Conservation (phyloP, 208 protist species). For the Leishmania amazonensis region DNA sequence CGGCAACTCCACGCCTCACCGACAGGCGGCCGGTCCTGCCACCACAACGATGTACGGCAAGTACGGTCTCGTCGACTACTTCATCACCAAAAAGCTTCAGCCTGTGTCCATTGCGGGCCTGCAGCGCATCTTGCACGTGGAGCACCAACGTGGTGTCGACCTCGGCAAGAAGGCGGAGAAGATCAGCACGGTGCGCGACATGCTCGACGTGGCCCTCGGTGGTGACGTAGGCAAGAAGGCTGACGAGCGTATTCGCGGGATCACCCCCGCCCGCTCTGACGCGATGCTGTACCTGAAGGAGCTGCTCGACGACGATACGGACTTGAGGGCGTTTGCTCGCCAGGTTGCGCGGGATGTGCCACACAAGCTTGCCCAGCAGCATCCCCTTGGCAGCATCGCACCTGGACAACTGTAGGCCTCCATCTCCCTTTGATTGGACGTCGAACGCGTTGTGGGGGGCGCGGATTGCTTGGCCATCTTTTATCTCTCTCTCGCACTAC, state of each 20-base stretch:
- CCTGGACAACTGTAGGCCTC: constrained; percentile 57
- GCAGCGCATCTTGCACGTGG: constrained; percentile 83
- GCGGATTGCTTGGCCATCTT: background rate
- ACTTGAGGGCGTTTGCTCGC: constrained; percentile 67
- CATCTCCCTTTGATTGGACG: background rate
- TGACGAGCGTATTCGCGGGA: constrained; percentile 66
- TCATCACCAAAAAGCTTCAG: constrained; percentile 76
- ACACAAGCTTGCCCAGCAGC: constrained; percentile 55
- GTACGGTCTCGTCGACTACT: constrained; percentile 86
- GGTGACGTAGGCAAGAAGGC: constrained; percentile 77
- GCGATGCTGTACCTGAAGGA: constrained; percentile 87
- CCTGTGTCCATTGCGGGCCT: constrained; percentile 83
- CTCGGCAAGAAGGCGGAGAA: constrained; percentile 86
- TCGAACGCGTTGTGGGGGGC: background rate
- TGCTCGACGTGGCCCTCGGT: constrained; percentile 85
- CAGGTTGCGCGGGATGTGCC: constrained; percentile 74
- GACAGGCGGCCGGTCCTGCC: background rate
- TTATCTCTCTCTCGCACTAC: background rate
- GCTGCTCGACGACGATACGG: constrained; percentile 88
- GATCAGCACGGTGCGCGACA: constrained; percentile 73
- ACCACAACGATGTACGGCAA: constrained; percentile 72
- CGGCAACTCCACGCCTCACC: background rate
- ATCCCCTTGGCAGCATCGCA: constrained; percentile 62
- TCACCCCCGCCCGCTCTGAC: constrained; percentile 55
- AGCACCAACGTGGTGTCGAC: constrained; percentile 79